Evolutionary conservation across 2,329 filamentous ascomycete species (phyloP).

Genomic region (Cladosporium sp.): DNA sequence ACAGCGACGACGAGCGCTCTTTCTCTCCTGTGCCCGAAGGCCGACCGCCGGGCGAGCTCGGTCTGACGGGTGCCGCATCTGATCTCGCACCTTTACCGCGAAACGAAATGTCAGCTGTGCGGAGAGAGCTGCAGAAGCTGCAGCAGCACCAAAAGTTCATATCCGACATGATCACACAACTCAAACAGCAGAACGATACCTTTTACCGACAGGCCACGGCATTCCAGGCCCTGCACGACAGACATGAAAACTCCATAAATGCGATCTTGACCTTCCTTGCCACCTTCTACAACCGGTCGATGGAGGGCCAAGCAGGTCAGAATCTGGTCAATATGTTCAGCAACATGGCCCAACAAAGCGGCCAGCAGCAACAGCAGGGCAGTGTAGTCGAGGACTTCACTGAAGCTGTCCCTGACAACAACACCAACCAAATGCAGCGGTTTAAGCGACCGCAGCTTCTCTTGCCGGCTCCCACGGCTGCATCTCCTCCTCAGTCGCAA

Average conservation of each 20-base stretch:
- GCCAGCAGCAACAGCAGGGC: constrained; percentile 43
- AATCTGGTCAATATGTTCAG: constrained; percentile 83
- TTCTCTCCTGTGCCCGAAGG: constrained; percentile 27
- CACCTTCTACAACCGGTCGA: constrained; percentile 89
- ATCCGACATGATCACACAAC: constrained; percentile 70
- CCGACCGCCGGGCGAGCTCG: constrained; percentile 22
- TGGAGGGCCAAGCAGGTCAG: constrained; percentile 76
- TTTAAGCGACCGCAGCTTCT: constrained; percentile 29
- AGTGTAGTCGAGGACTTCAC: constrained; percentile 59
- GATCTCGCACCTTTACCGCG: constrained; percentile 53
- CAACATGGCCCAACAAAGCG: constrained; percentile 35
- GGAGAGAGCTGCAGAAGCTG: constrained; percentile 75
- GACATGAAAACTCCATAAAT: constrained; percentile 98
- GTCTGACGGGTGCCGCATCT: constrained; percentile 36
- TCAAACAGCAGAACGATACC: constrained; percentile 82
- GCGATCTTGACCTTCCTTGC: constrained; percentile 97
- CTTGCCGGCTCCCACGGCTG: constrained; percentile 29
- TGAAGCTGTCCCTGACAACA: constrained; percentile 35
- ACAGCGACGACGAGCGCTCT: constrained; percentile 64
- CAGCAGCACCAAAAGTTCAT: constrained; percentile 85
- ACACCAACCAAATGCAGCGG: constrained; percentile 27
- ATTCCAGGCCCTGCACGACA: constrained; percentile 87
- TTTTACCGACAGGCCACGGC: constrained; percentile 82
- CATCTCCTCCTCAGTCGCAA: constrained; percentile 28
- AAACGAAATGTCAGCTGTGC: constrained; percentile 73